phyloP scores from a whole-genome alignment of 2,329 filamentous ascomycete species.

The Cryoendolithus antarcticus region DNA sequence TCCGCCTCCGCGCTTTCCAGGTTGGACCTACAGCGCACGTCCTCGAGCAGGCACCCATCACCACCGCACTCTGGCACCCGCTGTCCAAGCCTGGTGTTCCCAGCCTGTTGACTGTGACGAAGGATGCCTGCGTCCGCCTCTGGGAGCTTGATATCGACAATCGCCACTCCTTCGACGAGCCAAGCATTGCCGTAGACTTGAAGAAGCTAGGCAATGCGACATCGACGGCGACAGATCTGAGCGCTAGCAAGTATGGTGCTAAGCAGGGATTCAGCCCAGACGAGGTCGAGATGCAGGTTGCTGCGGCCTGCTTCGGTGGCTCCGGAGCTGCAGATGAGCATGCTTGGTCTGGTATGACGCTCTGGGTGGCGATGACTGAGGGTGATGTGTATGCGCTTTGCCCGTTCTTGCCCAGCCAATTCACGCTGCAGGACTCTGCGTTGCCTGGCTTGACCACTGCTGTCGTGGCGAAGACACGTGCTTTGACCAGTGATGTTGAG shows the following conservation, averaged over 20 bases:
- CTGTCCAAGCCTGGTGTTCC: conserved; percentile 62
- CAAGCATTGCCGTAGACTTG: conserved; percentile 73
- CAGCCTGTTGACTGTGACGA: conserved; percentile 77
- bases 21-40: conserved; percentile 90
- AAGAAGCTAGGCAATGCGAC: conserved; percentile 79
- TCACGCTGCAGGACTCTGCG: conserved; percentile 59
- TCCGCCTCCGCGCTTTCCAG: conserved; percentile 78
- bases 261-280: conserved; percentile 82
- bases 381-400: conserved; percentile 91
- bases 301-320: conserved; percentile 80
- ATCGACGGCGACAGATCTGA: conserved; percentile 70
- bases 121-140: conserved; percentile 73
- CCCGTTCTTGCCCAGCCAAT: conserved; percentile 75
- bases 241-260: conserved; percentile 58
- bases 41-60: conserved; percentile 67
- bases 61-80: conserved; percentile 83
- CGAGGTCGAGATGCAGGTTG: conserved; percentile 84
- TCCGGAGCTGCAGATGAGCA: conserved; percentile 44
- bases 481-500: conserved; percentile 28
- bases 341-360: conserved; percentile 84
- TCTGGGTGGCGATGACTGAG: conserved; percentile 92
- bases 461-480: conserved; percentile 58
- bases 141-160: conserved; percentile 84
- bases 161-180: conserved; percentile 75
- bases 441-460: conserved; percentile 74